Base-by-base conservation (phyloP, 495 filamentous ascomycete genomes). In the Sphaerosporella brunnea region DNA sequence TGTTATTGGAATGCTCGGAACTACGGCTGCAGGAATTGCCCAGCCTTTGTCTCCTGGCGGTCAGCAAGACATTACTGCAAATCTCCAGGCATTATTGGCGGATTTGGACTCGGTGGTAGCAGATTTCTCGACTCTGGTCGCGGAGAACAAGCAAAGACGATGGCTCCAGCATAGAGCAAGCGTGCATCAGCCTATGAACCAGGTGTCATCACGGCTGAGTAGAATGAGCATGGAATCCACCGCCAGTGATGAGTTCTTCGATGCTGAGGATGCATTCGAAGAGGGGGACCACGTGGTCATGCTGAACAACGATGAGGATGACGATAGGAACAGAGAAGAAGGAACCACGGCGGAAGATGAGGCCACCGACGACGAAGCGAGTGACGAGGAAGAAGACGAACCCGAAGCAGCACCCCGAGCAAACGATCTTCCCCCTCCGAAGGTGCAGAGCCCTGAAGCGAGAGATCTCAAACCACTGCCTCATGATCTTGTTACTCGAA, bases 231-330 rank as follows among this genome's bases (percentile, higher is more conserved):
- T 86, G 30, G 90, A 95, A 54, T 87, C 84, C 7, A 72, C 78
- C 41, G 73, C 79, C 5, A 73, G 76, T 1, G 81, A 90, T 24
- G 92, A 97, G 58, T 97, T 93, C 64, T 97, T 93, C 52, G 90
- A 97, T 59, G 90, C 90, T 1, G 74, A 77, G 44, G 83, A 78
- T 34, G 56, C 48, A 7, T 30, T 59, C 34, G 42, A 41, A 36
- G 83, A 78, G 5, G 77, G 59, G 25, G 69, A 71, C 21, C 63
- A 65, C n/a, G 68, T 95, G 1, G 67, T 93, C 54, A 76, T 75
- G 38, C 82, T 96, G 51, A 71, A 75, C 35, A 65, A 63, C 18
- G 74, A 78, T 45, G 75, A 70, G 36, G 73, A 72, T 19, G 69
- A 69, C 26, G 74, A 79, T 49, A 68, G 69, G 43, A 69, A 68